Base-by-base conservation (phyloP, 2,329 filamentous ascomycete genomes). In the Trichothecium sympodiale region DNA sequence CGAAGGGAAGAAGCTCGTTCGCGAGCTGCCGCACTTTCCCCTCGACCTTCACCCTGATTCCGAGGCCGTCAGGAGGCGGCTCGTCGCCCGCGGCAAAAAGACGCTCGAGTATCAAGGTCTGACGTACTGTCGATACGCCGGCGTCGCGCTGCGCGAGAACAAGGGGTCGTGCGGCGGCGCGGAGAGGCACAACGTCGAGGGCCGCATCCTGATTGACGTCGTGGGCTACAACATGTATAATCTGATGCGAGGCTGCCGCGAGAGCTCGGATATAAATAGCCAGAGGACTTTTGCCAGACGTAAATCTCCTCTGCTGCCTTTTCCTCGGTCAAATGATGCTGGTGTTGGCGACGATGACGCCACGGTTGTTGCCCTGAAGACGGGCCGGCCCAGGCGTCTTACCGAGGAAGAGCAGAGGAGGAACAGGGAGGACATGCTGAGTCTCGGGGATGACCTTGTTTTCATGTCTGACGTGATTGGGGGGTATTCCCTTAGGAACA, bases 161-260 rank as follows among this genome's bases (percentile, higher is more conserved):
- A 40, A 35, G 29, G 29, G 37, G 10, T 40, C 39, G 18, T 38
- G 27, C 27, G 38, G 27, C 27, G 38, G 36, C 3, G 36, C 41
- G 25, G 61, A 66, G 40, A 52, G 54, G 16, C 44, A 48, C 33
- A 60, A 60, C 28, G 38, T 36, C 26, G 29, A 33, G 17, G 36
- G 36, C 13, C 36, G 36, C 20, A 26, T 38, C 15, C 36, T 38
- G 16, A 30, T 38, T 14, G 61, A 67, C 29, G 53, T 60, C 5
- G 42, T 53, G 7, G 61, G 64, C 6, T 64, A 59, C 46, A 60
- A 61, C 40, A 64, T 61, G 43, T 56, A 62, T 41, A 51, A 62
- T 25, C 47, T 57, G 3, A 45, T 53, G 0, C 49, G 53, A 41
- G 58, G 55, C 8, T 52, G 50, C 32, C 52, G 58, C 9, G 60